Base-by-base conservation (phyloP, 2,329 filamentous ascomycete species). In the Albophoma yamanashiensis region DNA sequence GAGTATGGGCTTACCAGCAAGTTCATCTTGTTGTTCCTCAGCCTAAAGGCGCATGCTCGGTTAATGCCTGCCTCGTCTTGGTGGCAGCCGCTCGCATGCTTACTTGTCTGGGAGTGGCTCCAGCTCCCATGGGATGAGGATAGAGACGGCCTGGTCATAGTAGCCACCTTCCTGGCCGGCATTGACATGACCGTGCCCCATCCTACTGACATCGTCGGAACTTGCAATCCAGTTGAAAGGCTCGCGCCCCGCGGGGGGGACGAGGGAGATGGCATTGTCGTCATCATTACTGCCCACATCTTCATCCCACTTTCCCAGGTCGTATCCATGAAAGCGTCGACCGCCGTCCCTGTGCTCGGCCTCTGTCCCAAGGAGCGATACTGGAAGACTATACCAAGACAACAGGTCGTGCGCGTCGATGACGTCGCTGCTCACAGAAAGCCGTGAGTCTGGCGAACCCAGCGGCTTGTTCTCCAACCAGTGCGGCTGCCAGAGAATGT, bases 241-340 rank as follows among this genome's bases (percentile, higher is more conserved):
- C 31, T 50, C 42, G 38, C 56, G 36, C 11, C 55, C 25, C 17
- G 55, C 40, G 11, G 55, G 40, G 11, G 42, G 58, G 73, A 75
- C 55, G 72, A 72, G 55, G 72, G 80, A 80, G 45, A 92, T 86
- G 20, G 89, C 88, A 57, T 82, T 82, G 38, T 76, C 73, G 65
- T 93, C 89, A 67, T 91, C 83, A 65, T 92, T 92, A 57, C 80
- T 82, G 36, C 84, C 84, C 1, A 89, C 75, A 66, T 93, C 89
- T 25, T 84, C 74, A 72, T 93, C 89, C 12, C 81, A 80, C 62
- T 85, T 78, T 0, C 89, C 90, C 60, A 83, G 78, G 67, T 93
- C 90, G 62, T 89, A 82, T 7, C 90, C 89, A 69, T 89, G 91
- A 52, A 79, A 82, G 8, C 74, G 79, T 42, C 73, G 72, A 64